Conservation (phyloP, 2,329 filamentous ascomycete genomes). For the Pseudopyricularia javanii region DNA sequence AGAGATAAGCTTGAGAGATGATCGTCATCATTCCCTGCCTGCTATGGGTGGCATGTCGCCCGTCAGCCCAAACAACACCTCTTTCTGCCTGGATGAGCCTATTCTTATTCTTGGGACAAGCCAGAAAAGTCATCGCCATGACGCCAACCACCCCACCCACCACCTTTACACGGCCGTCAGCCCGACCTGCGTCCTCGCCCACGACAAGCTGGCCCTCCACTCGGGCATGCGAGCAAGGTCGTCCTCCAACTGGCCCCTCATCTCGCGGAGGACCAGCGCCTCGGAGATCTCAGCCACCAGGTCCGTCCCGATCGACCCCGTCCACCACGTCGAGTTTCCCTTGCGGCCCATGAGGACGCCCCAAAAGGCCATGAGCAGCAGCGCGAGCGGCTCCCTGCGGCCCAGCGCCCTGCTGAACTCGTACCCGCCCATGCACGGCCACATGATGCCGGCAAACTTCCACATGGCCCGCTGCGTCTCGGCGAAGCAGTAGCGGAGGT, state of each 20-base stretch:
- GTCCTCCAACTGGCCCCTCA: conserved; percentile 2
- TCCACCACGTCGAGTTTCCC: conserved; percentile 3
- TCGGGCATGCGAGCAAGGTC: conserved; percentile 1
- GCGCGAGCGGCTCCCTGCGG: conserved; percentile 1
- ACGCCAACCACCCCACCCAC: neutral
- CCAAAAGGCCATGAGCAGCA: conserved; percentile 1
- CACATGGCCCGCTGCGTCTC: neutral
- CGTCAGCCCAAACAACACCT: too few relatives aligned
- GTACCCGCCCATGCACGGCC: conserved; percentile 1
- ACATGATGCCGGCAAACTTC: conserved; percentile 1
- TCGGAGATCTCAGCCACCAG: conserved; percentile 3
- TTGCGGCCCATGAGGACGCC: conserved; percentile 2
- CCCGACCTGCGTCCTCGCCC: conserved; percentile 1
- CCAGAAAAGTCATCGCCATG: neutral
- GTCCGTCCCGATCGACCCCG: neutral
- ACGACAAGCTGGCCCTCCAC: conserved; percentile 1
- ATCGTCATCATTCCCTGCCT: too few relatives aligned
- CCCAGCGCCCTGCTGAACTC: conserved; percentile 1
- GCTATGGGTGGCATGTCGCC: too few relatives aligned
- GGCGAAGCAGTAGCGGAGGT: conserved; percentile 2
- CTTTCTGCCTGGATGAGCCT: too few relatives aligned
- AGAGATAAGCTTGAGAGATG: too few relatives aligned
- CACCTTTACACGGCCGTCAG: neutral
- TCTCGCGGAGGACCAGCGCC: conserved; percentile 1
- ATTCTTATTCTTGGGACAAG: too few relatives aligned